Evolutionary conservation across 2,329 filamentous ascomycete species (phyloP).

Genomic region (Neofusicoccum ribis): DNA sequence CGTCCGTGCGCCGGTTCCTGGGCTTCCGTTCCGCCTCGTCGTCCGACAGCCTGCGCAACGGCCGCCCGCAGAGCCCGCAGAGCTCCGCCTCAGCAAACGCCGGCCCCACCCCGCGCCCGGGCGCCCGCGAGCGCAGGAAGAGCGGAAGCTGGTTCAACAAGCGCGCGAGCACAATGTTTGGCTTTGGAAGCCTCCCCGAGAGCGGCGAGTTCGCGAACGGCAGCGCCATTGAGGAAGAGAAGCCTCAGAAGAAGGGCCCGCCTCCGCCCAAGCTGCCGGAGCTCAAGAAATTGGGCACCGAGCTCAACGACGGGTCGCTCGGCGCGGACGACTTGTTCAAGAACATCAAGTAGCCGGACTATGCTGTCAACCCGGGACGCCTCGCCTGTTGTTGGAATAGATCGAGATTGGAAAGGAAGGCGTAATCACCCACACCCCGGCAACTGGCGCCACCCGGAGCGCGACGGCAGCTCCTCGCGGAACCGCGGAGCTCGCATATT

Average conservation of each 20-base stretch:
- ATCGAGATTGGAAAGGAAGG: not conserved
- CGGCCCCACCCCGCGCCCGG: not conserved
- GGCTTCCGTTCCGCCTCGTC: constrained; percentile 40
- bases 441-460: not conserved
- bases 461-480: not conserved
- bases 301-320: constrained; percentile 10
- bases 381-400: not conserved
- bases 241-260: constrained; percentile 34
- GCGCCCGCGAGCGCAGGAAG: constrained; percentile 28
- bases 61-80: constrained; percentile 34
- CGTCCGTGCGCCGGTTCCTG: constrained; percentile 43
- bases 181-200: constrained; percentile 34
- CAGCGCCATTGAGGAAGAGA: constrained; percentile 23
- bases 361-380: not conserved
- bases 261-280: constrained; percentile 43
- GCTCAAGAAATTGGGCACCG: constrained; percentile 33
- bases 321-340: constrained; percentile 20
- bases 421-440: not conserved
- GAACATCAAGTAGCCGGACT: constrained; percentile 18
- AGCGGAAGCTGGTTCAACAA: constrained; percentile 43
- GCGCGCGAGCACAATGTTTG: constrained; percentile 37
- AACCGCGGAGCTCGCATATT: constrained; percentile 7
- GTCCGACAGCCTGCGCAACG: constrained; percentile 33
- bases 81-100: not conserved
- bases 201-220: constrained; percentile 21